phyloP scores from a whole-genome alignment of 495 filamentous ascomycete species.

The Neurospora tetrasperma region DNA sequence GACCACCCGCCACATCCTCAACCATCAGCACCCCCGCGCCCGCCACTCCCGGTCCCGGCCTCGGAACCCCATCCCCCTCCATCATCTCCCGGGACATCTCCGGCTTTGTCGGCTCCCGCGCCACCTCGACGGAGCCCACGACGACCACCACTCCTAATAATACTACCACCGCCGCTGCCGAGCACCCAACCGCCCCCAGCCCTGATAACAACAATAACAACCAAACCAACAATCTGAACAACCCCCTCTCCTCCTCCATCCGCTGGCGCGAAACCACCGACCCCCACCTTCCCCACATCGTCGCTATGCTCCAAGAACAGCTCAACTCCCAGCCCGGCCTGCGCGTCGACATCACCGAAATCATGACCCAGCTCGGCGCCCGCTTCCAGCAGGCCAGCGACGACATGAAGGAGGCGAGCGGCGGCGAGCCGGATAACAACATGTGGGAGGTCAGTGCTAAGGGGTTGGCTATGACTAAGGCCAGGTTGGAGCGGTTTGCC shows the following conservation, averaged over 20 bases:
- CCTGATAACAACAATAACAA: too few species aligned
- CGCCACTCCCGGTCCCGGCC: background rate
- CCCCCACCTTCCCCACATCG: conserved; percentile 15
- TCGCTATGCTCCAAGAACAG: conserved; percentile 16
- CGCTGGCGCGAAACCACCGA: conserved; percentile 10
- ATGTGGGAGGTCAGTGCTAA: conserved; percentile 22
- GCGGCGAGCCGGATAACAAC: conserved; percentile 6
- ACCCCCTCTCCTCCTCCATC: conserved; percentile 1
- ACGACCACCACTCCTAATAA: background rate
- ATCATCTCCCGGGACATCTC: background rate
- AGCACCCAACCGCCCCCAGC: too few species aligned
- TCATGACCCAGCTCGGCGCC: conserved; percentile 16
- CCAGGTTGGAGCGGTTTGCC: conserved; percentile 22
- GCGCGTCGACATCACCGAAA: conserved; percentile 16
- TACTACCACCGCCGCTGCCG: background rate
- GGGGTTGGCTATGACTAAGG: conserved; percentile 20
- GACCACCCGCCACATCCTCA: background rate
- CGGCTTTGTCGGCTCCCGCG: background rate
- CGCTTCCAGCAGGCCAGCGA: conserved; percentile 21
- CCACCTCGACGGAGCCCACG: background rate
- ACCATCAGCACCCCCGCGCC: background rate
- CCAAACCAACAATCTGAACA: background rate
- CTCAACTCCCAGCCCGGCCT: conserved; percentile 21
- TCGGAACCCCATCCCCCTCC: background rate
- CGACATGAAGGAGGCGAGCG: conserved; percentile 1